Evolutionary conservation across 192 early-diverging fungal species (phyloP).

Genomic region (Diversispora eburnea): DNA sequence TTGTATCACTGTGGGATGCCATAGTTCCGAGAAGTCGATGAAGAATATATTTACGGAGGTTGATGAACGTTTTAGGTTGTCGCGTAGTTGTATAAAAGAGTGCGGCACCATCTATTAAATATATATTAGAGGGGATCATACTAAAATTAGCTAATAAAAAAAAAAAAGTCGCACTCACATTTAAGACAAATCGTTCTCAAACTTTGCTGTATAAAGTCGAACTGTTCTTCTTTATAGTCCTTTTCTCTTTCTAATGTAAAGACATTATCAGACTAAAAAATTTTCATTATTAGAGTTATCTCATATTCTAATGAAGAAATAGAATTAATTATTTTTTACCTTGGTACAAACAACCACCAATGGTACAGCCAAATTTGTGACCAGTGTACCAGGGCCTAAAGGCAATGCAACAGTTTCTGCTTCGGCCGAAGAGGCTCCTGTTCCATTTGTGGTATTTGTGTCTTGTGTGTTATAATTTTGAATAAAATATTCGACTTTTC

Average conservation of each 20-base stretch:
- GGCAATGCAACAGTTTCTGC: conserved; percentile 59
- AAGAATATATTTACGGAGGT: conserved; percentile 78
- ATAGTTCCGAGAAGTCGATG: conserved; percentile 59
- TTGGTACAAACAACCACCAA: conserved; percentile 89
- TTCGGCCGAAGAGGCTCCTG: conserved; percentile 36
- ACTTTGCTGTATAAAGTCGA: conserved; percentile 94
- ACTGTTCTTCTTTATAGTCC: conserved; percentile 86
- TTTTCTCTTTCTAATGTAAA: conserved; percentile 71
- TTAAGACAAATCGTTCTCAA: conserved; percentile 86
- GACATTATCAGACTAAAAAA: conserved; percentile 63
- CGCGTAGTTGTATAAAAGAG: conserved; percentile 86
- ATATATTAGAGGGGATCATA: neutral
- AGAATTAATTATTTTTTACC: conserved; percentile 38
- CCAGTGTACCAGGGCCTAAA: conserved; percentile 75
- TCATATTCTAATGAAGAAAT: neutral
- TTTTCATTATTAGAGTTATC: neutral
- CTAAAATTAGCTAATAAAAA: no score
- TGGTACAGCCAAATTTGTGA: conserved; percentile 82
- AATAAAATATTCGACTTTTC: conserved; percentile 61
- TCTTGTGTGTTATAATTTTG: conserved; percentile 69
- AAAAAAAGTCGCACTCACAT: conserved; percentile 52
- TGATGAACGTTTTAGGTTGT: conserved; percentile 69
- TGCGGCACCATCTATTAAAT: conserved; percentile 70
- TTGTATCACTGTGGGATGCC: conserved; percentile 25
- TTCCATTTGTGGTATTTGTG: conserved; percentile 31